Base-by-base conservation (phyloP, 1,284 basidiomycete genomes). In the Neolentinus lepideus region DNA sequence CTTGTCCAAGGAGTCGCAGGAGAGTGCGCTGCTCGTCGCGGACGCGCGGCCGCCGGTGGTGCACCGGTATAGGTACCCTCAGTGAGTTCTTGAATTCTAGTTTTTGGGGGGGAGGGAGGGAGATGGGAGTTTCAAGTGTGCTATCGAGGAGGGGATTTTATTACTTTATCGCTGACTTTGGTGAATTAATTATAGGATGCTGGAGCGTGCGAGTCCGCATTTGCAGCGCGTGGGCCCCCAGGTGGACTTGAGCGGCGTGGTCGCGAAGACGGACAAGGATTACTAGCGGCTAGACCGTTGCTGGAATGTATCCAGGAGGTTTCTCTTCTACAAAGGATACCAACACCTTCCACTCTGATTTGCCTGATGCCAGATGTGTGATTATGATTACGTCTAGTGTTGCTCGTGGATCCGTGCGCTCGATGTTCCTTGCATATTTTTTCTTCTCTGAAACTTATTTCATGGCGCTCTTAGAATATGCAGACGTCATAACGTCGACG, bases 1-100 rank as follows among this genome's bases (percentile, higher is more conserved):
- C 14, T 69, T 78, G 59, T 72, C 77, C 31, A 71, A 76, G 43
- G 69, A 76, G 45, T 66, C 65, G 27, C 75, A 80, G 26, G 73
- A 80, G 50, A 69, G 75, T 3, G 71, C 62, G 46, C 61, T 78
- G 33, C 63, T 84, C 38, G 66, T 83, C 24, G 70, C 71, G 48
- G 73, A 73, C 59, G 84, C 85, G 24, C 72, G 75, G 63, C 71
- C 67, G 51, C 78, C 85, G 1, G 67, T 66, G 2, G 74, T 85
- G 24, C 79, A 83, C 64, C 77, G 85, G 46, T 82, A 78, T 66
- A 76, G 83, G 60, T 85, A 80, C 66, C 83, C 85, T 56, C 81
- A 86, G 88, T 90, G 62, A 71, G 86, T 78, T 45, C 36, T 51
- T 33, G 29, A 21, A 21, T 25, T 52, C 33, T 51, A n/a, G 16